Conservation (phyloP, 768 basidiomycete genomes). For the Dioszegia aurantiaca region DNA sequence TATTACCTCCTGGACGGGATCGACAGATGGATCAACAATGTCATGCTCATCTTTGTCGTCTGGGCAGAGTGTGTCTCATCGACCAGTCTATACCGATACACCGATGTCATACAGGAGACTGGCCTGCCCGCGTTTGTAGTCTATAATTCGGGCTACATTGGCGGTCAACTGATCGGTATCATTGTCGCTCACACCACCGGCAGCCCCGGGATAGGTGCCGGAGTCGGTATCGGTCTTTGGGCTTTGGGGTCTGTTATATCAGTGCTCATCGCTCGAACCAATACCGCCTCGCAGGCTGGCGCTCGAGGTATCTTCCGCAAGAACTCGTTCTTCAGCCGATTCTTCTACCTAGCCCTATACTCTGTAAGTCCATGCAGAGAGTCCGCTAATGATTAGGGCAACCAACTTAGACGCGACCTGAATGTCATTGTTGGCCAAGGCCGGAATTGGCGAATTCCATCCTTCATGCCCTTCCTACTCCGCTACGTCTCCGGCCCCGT, state of each 20-base stretch:
- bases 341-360: slow-evolving; percentile 24
- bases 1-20: slow-evolving; percentile 79
- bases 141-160: slow-evolving; percentile 17
- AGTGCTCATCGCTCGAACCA: slow-evolving; percentile 6
- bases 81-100: slow-evolving; percentile 18
- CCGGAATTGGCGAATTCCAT: slow-evolving; percentile 20
- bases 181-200: slow-evolving; percentile 14
- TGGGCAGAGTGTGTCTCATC: slow-evolving; percentile 16
- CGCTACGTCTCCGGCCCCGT: slow-evolving; percentile 22
- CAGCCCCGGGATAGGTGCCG: slow-evolving; percentile 15
- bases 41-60: slow-evolving; percentile 21
- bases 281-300: neutral
- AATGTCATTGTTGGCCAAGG: slow-evolving; percentile 16
- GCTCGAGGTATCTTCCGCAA: neutral
- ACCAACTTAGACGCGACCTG: slow-evolving; percentile 23
- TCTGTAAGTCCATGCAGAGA: slow-evolving; percentile 5
- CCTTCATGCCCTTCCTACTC: slow-evolving; percentile 18
- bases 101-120: slow-evolving; percentile 13
- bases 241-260: slow-evolving; percentile 6
- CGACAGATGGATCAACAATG: slow-evolving; percentile 35
- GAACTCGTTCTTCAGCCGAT: neutral
- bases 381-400: slow-evolving; percentile 11
- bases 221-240: slow-evolving; percentile 18
- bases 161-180: slow-evolving; percentile 17
- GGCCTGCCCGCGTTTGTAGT: slow-evolving; percentile 12